These are phyloP conservation scores for Alternaria sp. DNA, from an alignment of 2,329 filamentous ascomycete genomes.

Conservation along the genomic window DNA sequence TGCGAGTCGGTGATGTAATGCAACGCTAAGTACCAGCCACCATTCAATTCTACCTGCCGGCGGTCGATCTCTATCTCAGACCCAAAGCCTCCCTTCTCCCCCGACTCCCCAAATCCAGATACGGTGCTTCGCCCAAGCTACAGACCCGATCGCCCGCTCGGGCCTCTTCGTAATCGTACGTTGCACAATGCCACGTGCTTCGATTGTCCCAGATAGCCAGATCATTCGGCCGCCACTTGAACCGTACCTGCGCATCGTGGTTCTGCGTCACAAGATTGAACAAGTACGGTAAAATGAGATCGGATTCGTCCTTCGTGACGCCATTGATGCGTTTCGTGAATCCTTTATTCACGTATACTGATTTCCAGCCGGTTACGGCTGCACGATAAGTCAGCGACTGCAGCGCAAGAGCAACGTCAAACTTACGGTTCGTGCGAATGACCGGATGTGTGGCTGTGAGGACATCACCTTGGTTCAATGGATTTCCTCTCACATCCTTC, in stretches of 20 bases:
- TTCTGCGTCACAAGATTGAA: slow-evolving; percentile 56
- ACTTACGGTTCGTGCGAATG: slow-evolving; percentile 63
- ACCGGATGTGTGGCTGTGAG: slow-evolving; percentile 63
- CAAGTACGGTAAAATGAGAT: slow-evolving; percentile 51
- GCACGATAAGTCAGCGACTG: not conserved
- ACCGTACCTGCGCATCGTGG: slow-evolving; percentile 60
- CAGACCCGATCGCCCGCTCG: slow-evolving; percentile 59
- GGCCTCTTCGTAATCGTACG: slow-evolving; percentile 66
- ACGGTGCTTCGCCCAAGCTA: slow-evolving; percentile 64
- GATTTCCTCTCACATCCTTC: slow-evolving; percentile 51
- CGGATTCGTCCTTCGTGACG: slow-evolving; percentile 53
- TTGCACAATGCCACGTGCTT: slow-evolving; percentile 65
- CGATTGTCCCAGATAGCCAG: slow-evolving; percentile 71
- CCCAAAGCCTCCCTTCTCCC: slow-evolving; percentile 4
- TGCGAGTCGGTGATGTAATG: not conserved
- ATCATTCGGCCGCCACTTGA: slow-evolving; percentile 51
- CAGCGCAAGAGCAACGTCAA: not conserved
- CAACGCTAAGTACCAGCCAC: not conserved
- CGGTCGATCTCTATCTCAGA: not conserved
- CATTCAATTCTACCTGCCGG: not conserved
- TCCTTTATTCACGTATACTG: slow-evolving; percentile 44
- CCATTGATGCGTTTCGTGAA: slow-evolving; percentile 53
- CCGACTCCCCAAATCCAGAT: slow-evolving; percentile 58
- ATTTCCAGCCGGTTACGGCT: slow-evolving; percentile 68
- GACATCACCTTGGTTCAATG: slow-evolving; percentile 60